These are phyloP conservation scores for Paracorniculantispora psalliotae DNA, from an alignment of 2,329 filamentous ascomycete genomes.

Conservation along the genomic window DNA sequence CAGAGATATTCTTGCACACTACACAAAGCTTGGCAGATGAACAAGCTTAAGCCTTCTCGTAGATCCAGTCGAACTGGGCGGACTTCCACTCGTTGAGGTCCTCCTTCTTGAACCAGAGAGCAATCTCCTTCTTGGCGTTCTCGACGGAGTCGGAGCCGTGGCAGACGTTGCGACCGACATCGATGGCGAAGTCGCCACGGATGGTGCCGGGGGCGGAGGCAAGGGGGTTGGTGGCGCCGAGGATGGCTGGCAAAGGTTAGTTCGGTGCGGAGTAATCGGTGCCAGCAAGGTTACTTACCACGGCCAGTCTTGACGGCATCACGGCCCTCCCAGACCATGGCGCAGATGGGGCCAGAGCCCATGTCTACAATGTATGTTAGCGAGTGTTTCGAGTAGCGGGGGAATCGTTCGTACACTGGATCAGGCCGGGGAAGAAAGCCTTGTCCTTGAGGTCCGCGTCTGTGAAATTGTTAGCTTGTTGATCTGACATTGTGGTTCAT, in stretches of 20 bases:
- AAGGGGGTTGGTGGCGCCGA: slow-evolving; percentile 98
- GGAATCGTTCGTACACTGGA: slow-evolving; percentile 66
- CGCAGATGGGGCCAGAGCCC: slow-evolving; percentile 91
- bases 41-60: slow-evolving; percentile 69
- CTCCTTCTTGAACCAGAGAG: slow-evolving; percentile 90
- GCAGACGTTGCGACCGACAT: slow-evolving; percentile 92
- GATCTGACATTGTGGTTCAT: not conserved
- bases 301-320: slow-evolving; percentile 99
- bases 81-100: slow-evolving; percentile 84
- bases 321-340: slow-evolving; percentile 99
- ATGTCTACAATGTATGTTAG: slow-evolving; percentile 63
- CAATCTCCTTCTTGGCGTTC: slow-evolving; percentile 99
- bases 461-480: slow-evolving; percentile 30
- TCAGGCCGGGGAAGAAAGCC: slow-evolving; percentile 94
- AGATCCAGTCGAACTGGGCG: slow-evolving; percentile 87
- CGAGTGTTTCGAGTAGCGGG: not conserved
- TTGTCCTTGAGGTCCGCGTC: slow-evolving; percentile 86
- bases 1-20: not conserved
- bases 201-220: slow-evolving; percentile 95
- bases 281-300: slow-evolving; percentile 47
- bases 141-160: slow-evolving; percentile 98
- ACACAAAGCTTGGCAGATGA: not conserved
- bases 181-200: slow-evolving; percentile 86
- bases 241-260: slow-evolving; percentile 56
- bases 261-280: slow-evolving; percentile 14